Conservation (phyloP, 352 stramenopile species). For the Phytophthora megakarya region DNA sequence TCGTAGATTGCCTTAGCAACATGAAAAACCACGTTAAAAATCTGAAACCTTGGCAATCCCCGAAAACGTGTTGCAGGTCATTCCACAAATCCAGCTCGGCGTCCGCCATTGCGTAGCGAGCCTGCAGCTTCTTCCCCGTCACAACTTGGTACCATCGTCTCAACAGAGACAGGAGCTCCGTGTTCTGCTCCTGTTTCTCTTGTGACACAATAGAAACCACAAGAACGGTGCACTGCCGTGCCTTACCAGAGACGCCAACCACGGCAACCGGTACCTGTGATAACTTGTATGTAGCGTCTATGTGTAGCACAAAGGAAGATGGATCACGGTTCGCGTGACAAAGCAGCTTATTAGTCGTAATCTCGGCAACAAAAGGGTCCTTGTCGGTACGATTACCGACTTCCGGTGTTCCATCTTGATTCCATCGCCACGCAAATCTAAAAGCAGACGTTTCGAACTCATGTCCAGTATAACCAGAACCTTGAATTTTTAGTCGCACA, state of each 20-base stretch:
- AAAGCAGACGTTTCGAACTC: too few relatives aligned
- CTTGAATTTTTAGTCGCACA: too few relatives aligned
- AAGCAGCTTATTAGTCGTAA: not conserved
- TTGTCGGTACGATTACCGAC: not conserved
- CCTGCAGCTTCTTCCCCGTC: not conserved
- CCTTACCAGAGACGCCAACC: not conserved
- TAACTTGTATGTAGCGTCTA: not conserved
- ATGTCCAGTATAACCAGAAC: too few relatives aligned
- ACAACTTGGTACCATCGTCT: not conserved
- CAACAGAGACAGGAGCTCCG: not conserved
- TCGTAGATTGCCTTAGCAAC: conserved; percentile 22
- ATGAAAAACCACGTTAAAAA: conserved; percentile 31
- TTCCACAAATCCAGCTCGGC: conserved; percentile 27
- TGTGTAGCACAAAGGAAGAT: not conserved
- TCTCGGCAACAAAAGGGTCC: not conserved
- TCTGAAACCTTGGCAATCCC: not conserved
- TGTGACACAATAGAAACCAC: not conserved
- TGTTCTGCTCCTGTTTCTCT: too few relatives aligned
- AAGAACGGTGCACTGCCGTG: not conserved
- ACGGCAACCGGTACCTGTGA: not conserved
- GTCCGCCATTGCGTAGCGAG: conserved; percentile 24
- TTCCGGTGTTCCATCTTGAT: too few relatives aligned
- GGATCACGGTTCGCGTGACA: not conserved
- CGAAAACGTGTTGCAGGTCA: conserved; percentile 1
- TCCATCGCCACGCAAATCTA: too few relatives aligned